A percentile compares a stretch with the other conserved stretches of the same genome.
These are phyloP conservation scores for Coleophoma cylindrospora DNA, from an alignment of 2,329 filamentous ascomycete genomes.

Conservation along the genomic window DNA sequence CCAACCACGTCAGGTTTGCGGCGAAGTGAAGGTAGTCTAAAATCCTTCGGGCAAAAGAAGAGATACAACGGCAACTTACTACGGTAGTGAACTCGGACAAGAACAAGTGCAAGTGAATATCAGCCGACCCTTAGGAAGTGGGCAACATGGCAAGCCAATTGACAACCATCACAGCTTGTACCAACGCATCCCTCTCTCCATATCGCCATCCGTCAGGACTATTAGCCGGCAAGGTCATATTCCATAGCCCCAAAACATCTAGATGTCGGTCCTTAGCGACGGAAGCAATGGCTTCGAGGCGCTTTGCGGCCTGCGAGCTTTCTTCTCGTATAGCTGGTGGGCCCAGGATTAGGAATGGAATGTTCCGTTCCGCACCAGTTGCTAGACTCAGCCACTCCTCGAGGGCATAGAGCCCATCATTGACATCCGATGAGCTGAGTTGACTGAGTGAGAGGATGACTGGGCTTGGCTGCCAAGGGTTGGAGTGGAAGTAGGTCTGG, in stretches of 20 bases:
- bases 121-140: conserved; percentile 12
- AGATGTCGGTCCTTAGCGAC: conserved; percentile 25
- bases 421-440: conserved; percentile 10
- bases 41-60: too few species aligned
- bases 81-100: background rate
- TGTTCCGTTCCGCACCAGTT: conserved; percentile 28
- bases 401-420: conserved; percentile 23
- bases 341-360: conserved; percentile 37
- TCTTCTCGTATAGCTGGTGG: conserved; percentile 23
- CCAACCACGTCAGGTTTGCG: too few species aligned
- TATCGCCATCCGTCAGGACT: conserved; percentile 32
- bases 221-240: conserved; percentile 33
- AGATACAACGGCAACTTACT: too few species aligned
- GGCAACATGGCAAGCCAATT: conserved; percentile 30
- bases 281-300: conserved; percentile 23
- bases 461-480: conserved; percentile 32
- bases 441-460: conserved; percentile 31
- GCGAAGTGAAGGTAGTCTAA: too few species aligned
- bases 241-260: conserved; percentile 37
- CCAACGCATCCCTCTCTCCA: conserved; percentile 32
- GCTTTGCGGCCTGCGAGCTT: background rate
- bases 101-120: background rate
- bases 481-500: conserved; percentile 19
- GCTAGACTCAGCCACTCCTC: conserved; percentile 34
- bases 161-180: conserved; percentile 32